These are phyloP conservation scores for Aspergillus proliferans DNA, from an alignment of 2,329 filamentous ascomycete species.

Conservation along the genomic window DNA sequence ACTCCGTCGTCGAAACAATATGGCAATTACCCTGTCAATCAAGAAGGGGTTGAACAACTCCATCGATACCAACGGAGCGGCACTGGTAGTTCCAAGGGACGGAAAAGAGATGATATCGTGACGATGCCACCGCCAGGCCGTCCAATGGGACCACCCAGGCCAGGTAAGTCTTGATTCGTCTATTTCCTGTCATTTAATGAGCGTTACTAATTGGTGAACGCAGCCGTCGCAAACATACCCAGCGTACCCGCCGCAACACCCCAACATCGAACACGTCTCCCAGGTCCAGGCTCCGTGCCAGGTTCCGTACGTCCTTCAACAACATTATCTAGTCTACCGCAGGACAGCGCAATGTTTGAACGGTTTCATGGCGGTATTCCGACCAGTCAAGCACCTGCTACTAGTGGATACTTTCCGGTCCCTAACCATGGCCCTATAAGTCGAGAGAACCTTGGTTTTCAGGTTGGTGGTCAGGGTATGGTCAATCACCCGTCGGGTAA, in stretches of 20 bases:
- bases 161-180: constrained; percentile 13
- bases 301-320: constrained; percentile 15
- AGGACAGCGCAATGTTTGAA: constrained; percentile 16
- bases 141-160: constrained; percentile 13
- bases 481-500: background rate
- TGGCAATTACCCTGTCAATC: constrained; percentile 15
- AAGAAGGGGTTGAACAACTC: constrained; percentile 29
- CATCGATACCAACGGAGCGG: constrained; percentile 37
- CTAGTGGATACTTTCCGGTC: background rate
- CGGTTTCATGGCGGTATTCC: constrained; percentile 15
- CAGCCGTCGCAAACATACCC: constrained; percentile 3
- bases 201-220: too few relatives aligned
- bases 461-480: background rate
- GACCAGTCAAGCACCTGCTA: background rate
- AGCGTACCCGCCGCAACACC: constrained; percentile 10
- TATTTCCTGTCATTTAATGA: background rate
- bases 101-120: constrained; percentile 13
- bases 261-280: constrained; percentile 24
- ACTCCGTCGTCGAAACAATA: constrained; percentile 18
- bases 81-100: constrained; percentile 31
- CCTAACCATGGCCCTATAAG: background rate
- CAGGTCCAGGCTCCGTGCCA: constrained; percentile 4
- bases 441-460: background rate
- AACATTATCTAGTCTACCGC: constrained; percentile 16
- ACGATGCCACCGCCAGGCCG: constrained; percentile 29